Percentiles rank a stretch among this genome's conserved stretches.
phyloP scores from a whole-genome alignment of 139 green algal species.

The Medakamo hakoo region DNA sequence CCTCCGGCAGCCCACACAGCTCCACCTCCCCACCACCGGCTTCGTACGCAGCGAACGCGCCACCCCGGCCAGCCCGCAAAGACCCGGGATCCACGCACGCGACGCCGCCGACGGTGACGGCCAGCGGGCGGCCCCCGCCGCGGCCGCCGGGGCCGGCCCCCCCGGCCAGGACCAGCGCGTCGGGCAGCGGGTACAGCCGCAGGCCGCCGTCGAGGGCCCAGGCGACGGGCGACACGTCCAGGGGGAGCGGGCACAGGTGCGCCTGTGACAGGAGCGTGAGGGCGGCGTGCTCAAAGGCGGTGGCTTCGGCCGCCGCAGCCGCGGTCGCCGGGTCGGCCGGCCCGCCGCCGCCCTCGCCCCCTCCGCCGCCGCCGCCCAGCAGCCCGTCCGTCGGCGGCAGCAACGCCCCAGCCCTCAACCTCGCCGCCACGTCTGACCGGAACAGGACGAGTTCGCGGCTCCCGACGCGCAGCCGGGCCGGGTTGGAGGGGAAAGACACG shows the following conservation, averaged over 20 bases:
- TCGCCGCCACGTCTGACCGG: neutral
- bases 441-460: neutral
- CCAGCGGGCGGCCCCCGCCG: too few species aligned
- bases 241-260: slow-evolving; percentile 74
- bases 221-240: slow-evolving; percentile 32
- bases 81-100: slow-evolving; percentile 55
- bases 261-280: slow-evolving; percentile 78
- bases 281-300: slow-evolving; percentile 37
- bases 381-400: neutral
- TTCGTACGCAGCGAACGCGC: slow-evolving; percentile 50
- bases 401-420: neutral
- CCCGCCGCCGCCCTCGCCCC: neutral
- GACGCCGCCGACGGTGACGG: slow-evolving; percentile 34
- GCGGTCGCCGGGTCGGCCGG: neutral
- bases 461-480: neutral
- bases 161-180: slow-evolving; percentile 66
- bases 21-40: slow-evolving; percentile 25
- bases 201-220: slow-evolving; percentile 65
- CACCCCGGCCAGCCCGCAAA: neutral
- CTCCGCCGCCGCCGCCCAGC: too few species aligned
- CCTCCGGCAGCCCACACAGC: slow-evolving; percentile 26
- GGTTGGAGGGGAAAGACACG: neutral
- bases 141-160: slow-evolving; percentile 23
- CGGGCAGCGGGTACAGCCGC: slow-evolving; percentile 66
- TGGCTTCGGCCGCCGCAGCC: slow-evolving; percentile 7